These are phyloP conservation scores for Hymenoscyphus fructigenus DNA, from an alignment of 2,329 filamentous ascomycete genomes.

Conservation along the genomic window DNA sequence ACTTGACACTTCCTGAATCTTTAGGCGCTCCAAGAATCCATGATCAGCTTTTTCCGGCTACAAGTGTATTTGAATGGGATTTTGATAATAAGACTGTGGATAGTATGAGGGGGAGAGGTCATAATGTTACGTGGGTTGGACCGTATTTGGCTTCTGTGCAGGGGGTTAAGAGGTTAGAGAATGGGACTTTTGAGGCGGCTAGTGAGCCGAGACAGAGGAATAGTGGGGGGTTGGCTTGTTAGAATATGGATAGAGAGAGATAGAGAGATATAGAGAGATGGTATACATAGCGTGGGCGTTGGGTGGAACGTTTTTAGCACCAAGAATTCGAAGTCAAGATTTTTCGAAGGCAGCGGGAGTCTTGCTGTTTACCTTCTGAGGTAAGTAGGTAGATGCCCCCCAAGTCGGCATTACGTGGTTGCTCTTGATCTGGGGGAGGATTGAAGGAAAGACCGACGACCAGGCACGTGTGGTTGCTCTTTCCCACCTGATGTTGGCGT, in stretches of 20 bases:
- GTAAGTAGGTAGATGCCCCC: no score
- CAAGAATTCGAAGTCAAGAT: no score
- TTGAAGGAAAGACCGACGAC: no score
- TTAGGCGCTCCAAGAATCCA: constrained; percentile 69
- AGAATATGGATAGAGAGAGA: background rate
- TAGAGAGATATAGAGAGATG: no score
- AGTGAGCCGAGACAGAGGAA: constrained; percentile 73
- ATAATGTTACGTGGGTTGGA: constrained; percentile 69
- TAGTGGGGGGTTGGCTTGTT: constrained; percentile 54
- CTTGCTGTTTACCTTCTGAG: no score
- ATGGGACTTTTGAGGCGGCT: constrained; percentile 74
- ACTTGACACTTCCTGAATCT: constrained; percentile 58
- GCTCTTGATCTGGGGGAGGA: no score
- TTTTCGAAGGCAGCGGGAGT: no score
- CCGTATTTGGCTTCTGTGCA: constrained; percentile 69
- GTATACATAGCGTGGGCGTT: no score
- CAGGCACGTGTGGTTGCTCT: no score
- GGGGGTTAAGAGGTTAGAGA: constrained; percentile 57
- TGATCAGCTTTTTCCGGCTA: constrained; percentile 77
- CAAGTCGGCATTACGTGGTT: no score
- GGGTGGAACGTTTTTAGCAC: no score
- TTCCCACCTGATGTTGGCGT: no score
- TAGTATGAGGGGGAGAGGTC: constrained; percentile 62
- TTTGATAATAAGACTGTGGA: constrained; percentile 66
- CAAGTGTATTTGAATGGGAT: constrained; percentile 63